Evolutionary conservation across 2,329 filamentous ascomycete genomes (phyloP).

Genomic region (Sporothrix mexicana): DNA sequence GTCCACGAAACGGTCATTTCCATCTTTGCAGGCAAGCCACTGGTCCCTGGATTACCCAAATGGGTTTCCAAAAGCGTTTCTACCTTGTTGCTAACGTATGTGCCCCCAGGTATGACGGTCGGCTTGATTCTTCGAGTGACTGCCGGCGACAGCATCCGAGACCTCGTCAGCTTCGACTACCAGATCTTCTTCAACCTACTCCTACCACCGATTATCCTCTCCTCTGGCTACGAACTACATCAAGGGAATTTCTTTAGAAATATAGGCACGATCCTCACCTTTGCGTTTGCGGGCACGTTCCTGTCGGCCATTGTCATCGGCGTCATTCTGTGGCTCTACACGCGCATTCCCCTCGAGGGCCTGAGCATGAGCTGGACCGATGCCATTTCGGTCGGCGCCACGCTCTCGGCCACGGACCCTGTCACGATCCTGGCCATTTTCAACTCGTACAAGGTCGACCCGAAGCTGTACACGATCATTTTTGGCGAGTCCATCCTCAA

Average conservation of each 20-base stretch:
- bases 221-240: constrained; percentile 95
- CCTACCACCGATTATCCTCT: constrained; percentile 96
- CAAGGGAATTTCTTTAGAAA: constrained; percentile 99
- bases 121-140: constrained; percentile 85
- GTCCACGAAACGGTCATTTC: constrained; percentile 98
- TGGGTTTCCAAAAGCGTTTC: neutral
- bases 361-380: constrained; percentile 90
- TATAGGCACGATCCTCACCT: constrained; percentile 95
- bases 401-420: constrained; percentile 93
- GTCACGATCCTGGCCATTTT: constrained; percentile 98
- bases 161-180: constrained; percentile 94
- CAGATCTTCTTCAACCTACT: constrained; percentile 99
- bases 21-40: constrained; percentile 83
- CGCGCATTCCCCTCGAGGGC: constrained; percentile 82
- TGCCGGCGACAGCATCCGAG: constrained; percentile 81
- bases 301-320: constrained; percentile 96
- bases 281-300: constrained; percentile 96
- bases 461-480: constrained; percentile 97
- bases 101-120: constrained; percentile 83
- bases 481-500: constrained; percentile 98
- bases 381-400: constrained; percentile 94
- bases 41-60: neutral
- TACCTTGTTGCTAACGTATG: neutral
- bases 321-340: constrained; percentile 86
- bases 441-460: constrained; percentile 98